These are phyloP conservation scores for Gonapodya prolifera DNA, from an alignment of 192 early-diverging fungal species.

Conservation along the genomic window DNA sequence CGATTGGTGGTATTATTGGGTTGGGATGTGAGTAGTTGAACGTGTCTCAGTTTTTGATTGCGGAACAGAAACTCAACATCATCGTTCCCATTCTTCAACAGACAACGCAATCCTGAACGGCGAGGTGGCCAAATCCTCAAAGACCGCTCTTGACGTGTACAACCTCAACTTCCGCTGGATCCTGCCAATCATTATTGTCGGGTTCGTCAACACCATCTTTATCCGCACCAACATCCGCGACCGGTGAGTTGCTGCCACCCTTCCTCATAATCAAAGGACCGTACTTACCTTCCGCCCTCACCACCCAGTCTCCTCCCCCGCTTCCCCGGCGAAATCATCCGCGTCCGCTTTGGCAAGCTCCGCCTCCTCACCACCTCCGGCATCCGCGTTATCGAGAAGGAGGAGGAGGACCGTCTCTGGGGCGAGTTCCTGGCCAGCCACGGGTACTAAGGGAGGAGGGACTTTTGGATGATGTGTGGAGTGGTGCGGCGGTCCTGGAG, in stretches of 20 bases:
- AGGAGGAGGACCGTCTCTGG: conserved; percentile 40
- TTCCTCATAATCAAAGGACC: too few species aligned
- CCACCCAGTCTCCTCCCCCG: conserved; percentile 54
- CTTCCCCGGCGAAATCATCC: conserved; percentile 36
- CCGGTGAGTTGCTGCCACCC: too few species aligned
- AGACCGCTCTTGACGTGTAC: conserved; percentile 39
- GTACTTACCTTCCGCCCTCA: too few species aligned
- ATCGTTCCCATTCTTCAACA: conserved; percentile 16
- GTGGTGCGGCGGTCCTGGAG: too few species aligned
- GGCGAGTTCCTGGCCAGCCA: conserved; percentile 19
- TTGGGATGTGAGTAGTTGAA: conserved; percentile 16
- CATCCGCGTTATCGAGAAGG: conserved; percentile 17
- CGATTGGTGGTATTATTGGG: conserved; percentile 57
- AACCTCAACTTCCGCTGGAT: conserved; percentile 61
- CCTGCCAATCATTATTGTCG: conserved; percentile 39
- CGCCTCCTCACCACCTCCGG: conserved; percentile 25
- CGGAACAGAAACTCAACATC: background rate
- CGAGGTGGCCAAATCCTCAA: conserved; percentile 20
- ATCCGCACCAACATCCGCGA: conserved; percentile 50
- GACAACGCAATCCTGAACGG: conserved; percentile 20
- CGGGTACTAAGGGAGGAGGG: too few species aligned
- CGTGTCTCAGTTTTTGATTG: background rate
- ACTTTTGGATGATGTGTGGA: too few species aligned
- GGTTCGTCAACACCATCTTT: conserved; percentile 39
- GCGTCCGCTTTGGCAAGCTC: conserved; percentile 36